Evolutionary conservation across 257 asterid genomes (phyloP).

Genomic region (Verbena officinalis): DNA sequence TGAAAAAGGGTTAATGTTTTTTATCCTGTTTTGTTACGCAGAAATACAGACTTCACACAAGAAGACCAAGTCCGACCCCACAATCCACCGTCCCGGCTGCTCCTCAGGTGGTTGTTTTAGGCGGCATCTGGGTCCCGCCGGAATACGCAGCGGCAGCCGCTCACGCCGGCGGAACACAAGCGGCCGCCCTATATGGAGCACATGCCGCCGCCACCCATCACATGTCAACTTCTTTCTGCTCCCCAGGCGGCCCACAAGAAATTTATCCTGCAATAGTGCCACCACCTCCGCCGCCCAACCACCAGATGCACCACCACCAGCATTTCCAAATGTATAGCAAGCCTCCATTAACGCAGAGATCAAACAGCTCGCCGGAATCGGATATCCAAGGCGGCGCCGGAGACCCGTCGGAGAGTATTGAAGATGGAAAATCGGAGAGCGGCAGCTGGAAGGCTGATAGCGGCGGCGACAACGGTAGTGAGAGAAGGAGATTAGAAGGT

Average conservation of each 20-base stretch:
- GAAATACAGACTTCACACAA: constrained; percentile 96
- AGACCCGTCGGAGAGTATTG: constrained; percentile 78
- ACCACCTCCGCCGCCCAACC: constrained; percentile 40
- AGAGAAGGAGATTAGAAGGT: constrained; percentile 50
- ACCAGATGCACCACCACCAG: constrained; percentile 58
- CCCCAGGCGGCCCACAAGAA: constrained; percentile 53
- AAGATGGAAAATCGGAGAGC: constrained; percentile 88
- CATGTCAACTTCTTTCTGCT: constrained; percentile 45
- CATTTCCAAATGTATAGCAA: constrained; percentile 64
- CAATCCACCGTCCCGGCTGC: constrained; percentile 59
- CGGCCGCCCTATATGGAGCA: constrained; percentile 64
- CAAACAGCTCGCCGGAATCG: constrained; percentile 66
- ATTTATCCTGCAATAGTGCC: constrained; percentile 56
- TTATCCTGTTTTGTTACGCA: constrained; percentile 34
- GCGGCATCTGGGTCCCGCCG: constrained; percentile 96
- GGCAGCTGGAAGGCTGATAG: constrained; percentile 89
- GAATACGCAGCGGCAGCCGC: constrained; percentile 77
- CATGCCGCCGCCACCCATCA: constrained; percentile 53
- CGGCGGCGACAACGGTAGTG: constrained; percentile 63
- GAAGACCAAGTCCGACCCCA: constrained; percentile 95
- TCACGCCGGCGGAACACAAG: constrained; percentile 49
- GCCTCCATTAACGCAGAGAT: constrained; percentile 44
- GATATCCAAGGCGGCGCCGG: constrained; percentile 54
- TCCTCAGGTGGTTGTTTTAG: constrained; percentile 78
- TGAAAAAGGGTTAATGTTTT: constrained; percentile 29